Evolutionary conservation across 2,329 filamentous ascomycete genomes (phyloP), one percentile per base, ranked within the genome.

Genomic region (Alternaria hordeiaustralica): DNA sequence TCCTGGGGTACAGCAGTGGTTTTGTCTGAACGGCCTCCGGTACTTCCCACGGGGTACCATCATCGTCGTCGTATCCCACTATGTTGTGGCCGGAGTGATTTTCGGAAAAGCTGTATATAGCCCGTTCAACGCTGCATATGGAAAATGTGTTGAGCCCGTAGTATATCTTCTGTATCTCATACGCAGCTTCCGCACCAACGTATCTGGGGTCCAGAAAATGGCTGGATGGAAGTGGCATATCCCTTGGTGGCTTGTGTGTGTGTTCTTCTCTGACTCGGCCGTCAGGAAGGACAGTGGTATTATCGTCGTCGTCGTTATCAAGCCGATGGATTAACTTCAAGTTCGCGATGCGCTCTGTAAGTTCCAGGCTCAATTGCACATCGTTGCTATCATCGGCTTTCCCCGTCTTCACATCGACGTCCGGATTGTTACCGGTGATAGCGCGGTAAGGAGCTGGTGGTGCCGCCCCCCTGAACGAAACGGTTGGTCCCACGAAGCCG

Each of bases 91-190:
- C 60, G 4, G 60, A 47, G 18, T 64, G 58, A 5, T 25, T 36
- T n/a, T 58, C 60, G 21, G 72, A 55, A 45, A 67, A 68, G 15
- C 55, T 13, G 13, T 21, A 47, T 4, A 74, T 46, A 9, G 60
- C 68, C 6, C 61, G 46, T 20, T 69, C 66, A 4, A 73, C 51
- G 8, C 66, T 69, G 53, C 73, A 75, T 0, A 75, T 49, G 1
- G 73, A 73, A 28, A 75, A 75, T 2, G 58, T 69, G 28, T 75
- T 75, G 10, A 55, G 61, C 10, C 50, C 18, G 26, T 72, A 74
- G 21, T 75, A 75, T 15, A 43, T 41, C 21, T 68, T 60, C 20
- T 70, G 63, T 6, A 57, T 54, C 55, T 75, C 72, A 10, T 28
- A 21, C 7, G 61, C 65, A 20, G 71, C 25, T 4, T 49, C 13